Percentiles rank a stretch among this genome's conserved stretches.
These are phyloP conservation scores for Fusarium duplospermum DNA, from an alignment of 2,329 filamentous ascomycete genomes.

Conservation along the genomic window DNA sequence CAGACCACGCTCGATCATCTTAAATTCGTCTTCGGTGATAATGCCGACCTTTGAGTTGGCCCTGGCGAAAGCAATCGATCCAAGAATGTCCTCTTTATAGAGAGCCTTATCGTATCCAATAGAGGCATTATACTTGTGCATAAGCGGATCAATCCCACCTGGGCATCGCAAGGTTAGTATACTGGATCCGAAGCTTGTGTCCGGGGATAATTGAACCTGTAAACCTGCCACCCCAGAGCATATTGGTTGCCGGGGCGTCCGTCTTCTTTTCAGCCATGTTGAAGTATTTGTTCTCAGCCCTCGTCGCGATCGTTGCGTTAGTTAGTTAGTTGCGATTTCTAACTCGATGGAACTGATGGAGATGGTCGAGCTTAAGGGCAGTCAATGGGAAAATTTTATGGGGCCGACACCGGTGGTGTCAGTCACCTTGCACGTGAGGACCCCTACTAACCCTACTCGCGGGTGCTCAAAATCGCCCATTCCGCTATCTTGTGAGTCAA, in stretches of 20 bases:
- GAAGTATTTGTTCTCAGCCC: conserved; percentile 23
- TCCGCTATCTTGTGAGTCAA: no score
- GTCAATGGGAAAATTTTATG: conserved; percentile 18
- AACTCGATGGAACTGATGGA: background rate
- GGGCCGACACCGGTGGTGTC: conserved; percentile 31
- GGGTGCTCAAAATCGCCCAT: no score
- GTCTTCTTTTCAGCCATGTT: conserved; percentile 42
- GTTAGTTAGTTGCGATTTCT: no score
- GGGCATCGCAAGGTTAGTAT: conserved; percentile 43
- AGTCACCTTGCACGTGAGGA: conserved; percentile 23
- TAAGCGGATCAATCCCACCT: conserved; percentile 81
- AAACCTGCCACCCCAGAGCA: conserved; percentile 64
- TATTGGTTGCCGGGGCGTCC: conserved; percentile 45
- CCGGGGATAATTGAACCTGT: conserved; percentile 54
- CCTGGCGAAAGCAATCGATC: no score
- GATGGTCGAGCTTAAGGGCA: background rate
- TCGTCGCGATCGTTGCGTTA: background rate
- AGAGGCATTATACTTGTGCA: conserved; percentile 84
- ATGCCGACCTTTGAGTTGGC: no score
- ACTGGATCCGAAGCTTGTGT: conserved; percentile 39
- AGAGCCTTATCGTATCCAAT: conserved; percentile 84
- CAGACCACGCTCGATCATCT: no score
- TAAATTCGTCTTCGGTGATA: no score
- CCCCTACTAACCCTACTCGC: background rate
- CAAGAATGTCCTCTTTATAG: conserved; percentile 62